Evolutionary conservation across 2,329 filamentous ascomycete genomes (phyloP).

Genomic region (Trichoderma sp.): DNA sequence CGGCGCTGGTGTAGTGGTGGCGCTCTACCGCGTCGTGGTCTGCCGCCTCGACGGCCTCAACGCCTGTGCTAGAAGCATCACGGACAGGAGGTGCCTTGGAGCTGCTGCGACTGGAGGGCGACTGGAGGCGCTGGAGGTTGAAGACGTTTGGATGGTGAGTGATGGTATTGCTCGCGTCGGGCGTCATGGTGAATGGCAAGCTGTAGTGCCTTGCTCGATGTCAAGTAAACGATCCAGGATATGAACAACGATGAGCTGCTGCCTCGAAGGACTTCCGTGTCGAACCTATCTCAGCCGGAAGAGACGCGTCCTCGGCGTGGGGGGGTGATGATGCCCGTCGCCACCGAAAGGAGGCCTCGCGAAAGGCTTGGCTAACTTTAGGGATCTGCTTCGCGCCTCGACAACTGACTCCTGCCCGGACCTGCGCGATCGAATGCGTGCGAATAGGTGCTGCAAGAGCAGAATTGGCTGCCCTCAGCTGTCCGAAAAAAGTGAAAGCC

Average conservation of each 20-base stretch:
- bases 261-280: too few species aligned
- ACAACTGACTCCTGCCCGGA: background rate
- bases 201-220: background rate
- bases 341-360: constrained; percentile 14
- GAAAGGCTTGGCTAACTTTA: constrained; percentile 4
- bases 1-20: constrained; percentile 45
- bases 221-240: background rate
- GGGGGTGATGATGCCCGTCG: constrained; percentile 6
- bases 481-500: background rate
- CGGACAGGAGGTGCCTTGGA: constrained; percentile 36
- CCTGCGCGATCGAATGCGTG: too few species aligned
- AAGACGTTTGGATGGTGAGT: constrained; percentile 52
- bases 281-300: background rate
- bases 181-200: constrained; percentile 41
- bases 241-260: too few species aligned
- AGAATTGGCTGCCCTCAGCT: background rate
- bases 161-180: constrained; percentile 46
- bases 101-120: constrained; percentile 35
- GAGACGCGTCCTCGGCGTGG: constrained; percentile 5
- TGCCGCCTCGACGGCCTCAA: constrained; percentile 44
- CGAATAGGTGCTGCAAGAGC: too few species aligned
- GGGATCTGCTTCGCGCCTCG: background rate
- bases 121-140: constrained; percentile 43
- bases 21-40: constrained; percentile 48
- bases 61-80: constrained; percentile 50